Evolutionary conservation across 2,329 filamentous ascomycete genomes (phyloP), one percentile per base, ranked within the genome.

Genomic region (Stachybotrys chartarum): DNA sequence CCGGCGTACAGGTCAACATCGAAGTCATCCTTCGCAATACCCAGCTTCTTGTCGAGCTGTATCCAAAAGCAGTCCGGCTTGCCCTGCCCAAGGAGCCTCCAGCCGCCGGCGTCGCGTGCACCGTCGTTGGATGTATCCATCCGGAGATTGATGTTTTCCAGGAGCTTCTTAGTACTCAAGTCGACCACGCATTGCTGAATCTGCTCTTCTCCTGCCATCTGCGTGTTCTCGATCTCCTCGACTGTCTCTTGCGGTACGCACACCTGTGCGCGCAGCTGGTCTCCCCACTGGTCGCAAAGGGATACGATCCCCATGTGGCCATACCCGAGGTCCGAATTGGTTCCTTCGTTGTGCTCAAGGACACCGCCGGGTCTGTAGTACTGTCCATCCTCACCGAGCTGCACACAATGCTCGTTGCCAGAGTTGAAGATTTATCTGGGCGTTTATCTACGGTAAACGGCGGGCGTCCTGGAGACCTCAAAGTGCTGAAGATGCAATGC

Each of bases 271-370:
- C 62, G 12, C 63, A 64, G 31, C 58, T 69, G 47, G 64, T 65
- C 7, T 50, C 63, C 0, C 63, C 64, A 1, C 59, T 68, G 1
- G 24, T 44, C 6, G 66, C 69, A 0, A 53, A 58, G 6, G 58
- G 63, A 12, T 56, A 62, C 14, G 65, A 70, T 14, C 71, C 68
- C 0, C 63, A 64, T 6, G 65, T 75, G 44, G 65, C 69, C 17
- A 65, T 76, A 4, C 72, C 74, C 0, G 69, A 75, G 50, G 69
- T 76, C 14, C 68, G 69, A 5, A 68, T 77, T 6, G 75, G 75
- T 1, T 69, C 69, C 2, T 73, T 73, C 50, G 60, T 70, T 17
- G 67, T 70, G 6, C 66, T 69, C 3, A 64, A 65, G 11, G 57
- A 58, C 1, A 66, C 69, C 5, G 69, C 71, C 4, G 66, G 67